Percentiles rank a stretch among this genome's conserved stretches.
phyloP scores from a whole-genome alignment of 805 yeast species.

The Schwanniomyces occidentalis region DNA sequence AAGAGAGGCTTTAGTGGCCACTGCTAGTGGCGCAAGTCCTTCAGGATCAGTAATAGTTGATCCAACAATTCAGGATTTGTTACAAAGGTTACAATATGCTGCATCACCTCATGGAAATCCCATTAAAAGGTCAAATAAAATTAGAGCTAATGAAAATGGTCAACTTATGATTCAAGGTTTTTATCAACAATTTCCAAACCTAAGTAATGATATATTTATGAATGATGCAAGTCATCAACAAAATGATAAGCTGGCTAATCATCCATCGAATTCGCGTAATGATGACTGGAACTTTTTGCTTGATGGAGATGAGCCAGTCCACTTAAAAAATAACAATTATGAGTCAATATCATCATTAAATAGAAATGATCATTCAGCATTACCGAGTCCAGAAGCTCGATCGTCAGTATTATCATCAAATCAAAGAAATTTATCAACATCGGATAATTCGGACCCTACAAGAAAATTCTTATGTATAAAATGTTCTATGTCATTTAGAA shows the following conservation, averaged over 20 bases:
- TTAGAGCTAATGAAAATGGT: slow-evolving; percentile 39
- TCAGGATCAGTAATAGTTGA: slow-evolving; percentile 42
- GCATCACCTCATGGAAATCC: slow-evolving; percentile 60
- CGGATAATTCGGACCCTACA: slow-evolving; percentile 6
- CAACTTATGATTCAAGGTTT: slow-evolving; percentile 43
- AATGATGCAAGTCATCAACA: slow-evolving; percentile 7
- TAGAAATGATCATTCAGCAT: too few species aligned
- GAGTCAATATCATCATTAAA: too few species aligned
- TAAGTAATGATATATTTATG: slow-evolving; percentile 41
- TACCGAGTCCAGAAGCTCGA: too few species aligned
- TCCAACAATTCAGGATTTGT: slow-evolving; percentile 62
- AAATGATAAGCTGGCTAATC: slow-evolving; percentile 4
- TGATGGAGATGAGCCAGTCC: slow-evolving; percentile 19
- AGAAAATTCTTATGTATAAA: slow-evolving; percentile 56
- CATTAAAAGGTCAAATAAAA: slow-evolving; percentile 30
- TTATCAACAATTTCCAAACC: slow-evolving; percentile 43
- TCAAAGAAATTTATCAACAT: neutral
- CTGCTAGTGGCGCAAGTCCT: slow-evolving; percentile 40
- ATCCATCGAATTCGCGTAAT: slow-evolving; percentile 16
- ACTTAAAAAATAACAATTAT: too few species aligned
- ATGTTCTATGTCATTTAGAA: slow-evolving; percentile 63
- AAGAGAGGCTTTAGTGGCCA: slow-evolving; percentile 59
- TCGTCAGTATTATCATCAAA: neutral
- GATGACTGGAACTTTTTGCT: slow-evolving; percentile 36
- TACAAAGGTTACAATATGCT: slow-evolving; percentile 59